Evolutionary conservation across 805 yeast species (phyloP).

Genomic region (Candida insectalens): DNA sequence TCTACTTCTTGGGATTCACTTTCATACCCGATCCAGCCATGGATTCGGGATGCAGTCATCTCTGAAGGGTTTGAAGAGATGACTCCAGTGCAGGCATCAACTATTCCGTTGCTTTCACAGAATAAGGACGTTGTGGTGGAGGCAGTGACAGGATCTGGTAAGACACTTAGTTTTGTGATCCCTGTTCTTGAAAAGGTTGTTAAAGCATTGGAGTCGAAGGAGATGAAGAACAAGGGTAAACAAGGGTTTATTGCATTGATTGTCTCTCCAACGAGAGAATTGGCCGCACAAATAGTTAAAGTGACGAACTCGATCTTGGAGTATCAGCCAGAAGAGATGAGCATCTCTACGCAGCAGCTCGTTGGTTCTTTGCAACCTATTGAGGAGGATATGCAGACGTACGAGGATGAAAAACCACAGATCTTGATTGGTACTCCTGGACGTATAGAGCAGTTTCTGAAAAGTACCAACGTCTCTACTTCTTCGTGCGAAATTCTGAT

Average conservation of each 20-base stretch:
- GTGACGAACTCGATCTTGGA: conserved; percentile 56
- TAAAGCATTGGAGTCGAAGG: conserved; percentile 10
- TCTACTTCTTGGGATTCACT: conserved; percentile 58
- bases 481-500: conserved; percentile 62
- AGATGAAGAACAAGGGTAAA: conserved; percentile 45
- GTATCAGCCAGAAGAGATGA: conserved; percentile 39
- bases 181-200: conserved; percentile 68
- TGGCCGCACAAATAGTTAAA: conserved; percentile 57
- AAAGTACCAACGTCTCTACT: conserved; percentile 48
- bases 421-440: conserved; percentile 92
- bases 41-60: conserved; percentile 64
- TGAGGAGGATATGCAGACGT: conserved; percentile 61
- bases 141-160: conserved; percentile 98
- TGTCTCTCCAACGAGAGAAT: conserved; percentile 59
- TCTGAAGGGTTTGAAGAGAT: conserved; percentile 67
- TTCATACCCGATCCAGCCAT: conserved; percentile 45
- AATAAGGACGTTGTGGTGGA: conserved; percentile 95
- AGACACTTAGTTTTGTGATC: conserved; percentile 80
- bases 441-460: conserved; percentile 64
- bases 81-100: conserved; percentile 97
- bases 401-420: conserved; percentile 49
- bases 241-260: conserved; percentile 56
- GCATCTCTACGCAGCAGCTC: conserved; percentile 47
- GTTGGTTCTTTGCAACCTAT: conserved; percentile 57
- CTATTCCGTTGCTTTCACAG: conserved; percentile 73